phyloP scores from a whole-genome alignment of 129 eudicot species.

The Escallonia rubra region DNA sequence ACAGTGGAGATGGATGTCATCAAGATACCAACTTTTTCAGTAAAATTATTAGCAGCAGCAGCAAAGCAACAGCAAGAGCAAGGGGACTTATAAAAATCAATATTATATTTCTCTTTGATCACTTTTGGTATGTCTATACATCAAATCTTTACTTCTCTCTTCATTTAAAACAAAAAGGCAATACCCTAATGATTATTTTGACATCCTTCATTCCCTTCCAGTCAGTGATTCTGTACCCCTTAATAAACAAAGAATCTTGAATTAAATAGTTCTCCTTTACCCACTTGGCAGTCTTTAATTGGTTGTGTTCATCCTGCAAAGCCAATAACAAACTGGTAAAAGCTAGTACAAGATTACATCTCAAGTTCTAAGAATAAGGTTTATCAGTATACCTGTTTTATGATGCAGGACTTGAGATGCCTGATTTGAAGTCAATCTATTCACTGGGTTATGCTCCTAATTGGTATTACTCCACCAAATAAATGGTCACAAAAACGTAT shows the following conservation, averaged over 20 bases:
- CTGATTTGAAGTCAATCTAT: conserved; percentile 1
- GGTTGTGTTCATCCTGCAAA: conserved; percentile 31
- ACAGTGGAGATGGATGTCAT: conserved; percentile 9
- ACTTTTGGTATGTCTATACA: conserved; percentile 18
- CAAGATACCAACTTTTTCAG: conserved; percentile 32
- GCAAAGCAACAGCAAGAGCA: conserved; percentile 7
- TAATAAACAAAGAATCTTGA: conserved; percentile 34
- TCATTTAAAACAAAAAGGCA: conserved; percentile 26
- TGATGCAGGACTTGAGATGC: too few relatives aligned
- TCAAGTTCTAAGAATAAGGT: too few relatives aligned
- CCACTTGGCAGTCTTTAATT: conserved; percentile 19
- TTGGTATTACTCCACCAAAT: conserved; percentile 3
- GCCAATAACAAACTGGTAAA: neutral
- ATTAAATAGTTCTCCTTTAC: conserved; percentile 12
- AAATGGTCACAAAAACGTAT: conserved; percentile 1
- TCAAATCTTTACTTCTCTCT: conserved; percentile 13
- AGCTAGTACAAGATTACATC: neutral
- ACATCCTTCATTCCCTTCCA: conserved; percentile 21
- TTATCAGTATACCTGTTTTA: too few relatives aligned
- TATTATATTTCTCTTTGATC: conserved; percentile 10
- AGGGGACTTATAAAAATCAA: conserved; percentile 2
- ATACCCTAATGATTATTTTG: conserved; percentile 23
- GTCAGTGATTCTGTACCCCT: conserved; percentile 17
- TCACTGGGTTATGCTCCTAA: conserved; percentile 12
- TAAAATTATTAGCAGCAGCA: conserved; percentile 17